A percentile compares a stretch with the other conserved stretches of the same genome.
Evolutionary conservation across 768 basidiomycete species (phyloP).

Genomic region (Hysterangium stoloniferum): DNA sequence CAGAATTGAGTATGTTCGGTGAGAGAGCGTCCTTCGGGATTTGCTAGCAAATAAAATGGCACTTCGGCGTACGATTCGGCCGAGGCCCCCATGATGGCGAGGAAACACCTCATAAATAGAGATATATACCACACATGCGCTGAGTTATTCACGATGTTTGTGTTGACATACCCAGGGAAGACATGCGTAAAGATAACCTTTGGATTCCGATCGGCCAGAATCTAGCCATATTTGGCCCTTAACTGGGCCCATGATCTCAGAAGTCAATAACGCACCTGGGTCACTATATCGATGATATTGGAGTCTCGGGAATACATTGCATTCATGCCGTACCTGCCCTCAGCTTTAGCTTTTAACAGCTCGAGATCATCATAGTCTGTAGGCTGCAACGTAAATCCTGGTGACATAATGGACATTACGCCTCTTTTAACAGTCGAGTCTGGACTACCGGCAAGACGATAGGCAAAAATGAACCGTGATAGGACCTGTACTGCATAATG

Average conservation of each 20-base stretch:
- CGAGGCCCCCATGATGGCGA: not conserved
- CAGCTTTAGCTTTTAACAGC: not conserved
- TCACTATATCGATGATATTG: constrained; percentile 1
- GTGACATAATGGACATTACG: constrained; percentile 7
- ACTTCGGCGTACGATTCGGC: constrained; percentile 8
- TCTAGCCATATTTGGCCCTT: no score
- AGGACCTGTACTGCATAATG: constrained; percentile 12
- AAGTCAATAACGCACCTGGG: not conserved
- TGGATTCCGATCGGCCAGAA: constrained; percentile 34
- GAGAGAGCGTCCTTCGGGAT: not conserved
- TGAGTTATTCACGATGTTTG: constrained; percentile 23
- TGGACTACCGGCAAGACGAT: not conserved
- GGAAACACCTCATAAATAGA: not conserved
- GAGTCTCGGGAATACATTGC: not conserved
- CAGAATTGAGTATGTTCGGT: not conserved
- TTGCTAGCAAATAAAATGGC: constrained; percentile 6
- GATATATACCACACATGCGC: constrained; percentile 15
- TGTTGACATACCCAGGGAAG: constrained; percentile 35
- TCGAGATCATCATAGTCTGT: constrained; percentile 6
- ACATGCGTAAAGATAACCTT: constrained; percentile 37
- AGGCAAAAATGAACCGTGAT: constrained; percentile 3
- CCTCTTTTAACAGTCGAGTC: not conserved
- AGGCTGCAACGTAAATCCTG: not conserved
- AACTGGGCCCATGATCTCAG: not conserved
- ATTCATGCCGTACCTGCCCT: not conserved